These are phyloP conservation scores for Arabidopsis hybrid DNA, from an alignment of 441 rosid species.

Conservation along the genomic window DNA sequence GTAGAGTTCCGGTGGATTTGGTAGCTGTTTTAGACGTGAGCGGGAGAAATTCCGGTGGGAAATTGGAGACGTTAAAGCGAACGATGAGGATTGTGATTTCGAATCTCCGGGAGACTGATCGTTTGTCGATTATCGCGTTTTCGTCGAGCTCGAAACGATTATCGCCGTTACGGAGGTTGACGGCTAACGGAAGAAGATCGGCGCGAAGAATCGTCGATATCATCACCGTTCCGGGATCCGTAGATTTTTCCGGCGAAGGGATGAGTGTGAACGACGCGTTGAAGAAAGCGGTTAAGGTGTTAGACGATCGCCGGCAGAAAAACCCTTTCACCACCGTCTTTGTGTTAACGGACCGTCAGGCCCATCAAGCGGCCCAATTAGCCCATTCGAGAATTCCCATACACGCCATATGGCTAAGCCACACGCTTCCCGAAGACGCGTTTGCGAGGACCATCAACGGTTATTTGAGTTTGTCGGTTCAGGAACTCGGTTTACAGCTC, in stretches of 20 bases:
- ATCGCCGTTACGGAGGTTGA: slow-evolving; percentile 73
- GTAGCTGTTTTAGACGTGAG: slow-evolving; percentile 73
- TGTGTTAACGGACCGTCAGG: slow-evolving; percentile 59
- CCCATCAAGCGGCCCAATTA: slow-evolving; percentile 43
- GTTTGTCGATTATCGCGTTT: slow-evolving; percentile 81
- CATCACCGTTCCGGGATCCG: slow-evolving; percentile 25
- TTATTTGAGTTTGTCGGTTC: slow-evolving; percentile 61
- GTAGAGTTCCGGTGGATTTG: slow-evolving; percentile 75
- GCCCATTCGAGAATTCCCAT: slow-evolving; percentile 55
- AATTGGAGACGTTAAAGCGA: slow-evolving; percentile 64
- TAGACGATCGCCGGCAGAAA: slow-evolving; percentile 84
- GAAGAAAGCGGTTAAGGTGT: slow-evolving; percentile 84
- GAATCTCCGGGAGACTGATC: slow-evolving; percentile 64
- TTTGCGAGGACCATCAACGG: slow-evolving; percentile 53
- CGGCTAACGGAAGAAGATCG: slow-evolving; percentile 65
- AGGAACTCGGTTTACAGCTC: slow-evolving; percentile 57
- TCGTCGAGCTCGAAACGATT: slow-evolving; percentile 77
- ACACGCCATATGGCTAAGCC: slow-evolving; percentile 53
- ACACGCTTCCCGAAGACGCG: slow-evolving; percentile 54
- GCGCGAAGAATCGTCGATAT: slow-evolving; percentile 71
- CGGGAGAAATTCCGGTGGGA: slow-evolving; percentile 53
- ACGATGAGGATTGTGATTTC: slow-evolving; percentile 67
- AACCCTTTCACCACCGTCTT: slow-evolving; percentile 68
- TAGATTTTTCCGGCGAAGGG: slow-evolving; percentile 52
- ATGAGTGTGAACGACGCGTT: slow-evolving; percentile 78